These are phyloP conservation scores for Pichia kluyveri DNA, from an alignment of 805 yeast species.

Conservation along the genomic window DNA sequence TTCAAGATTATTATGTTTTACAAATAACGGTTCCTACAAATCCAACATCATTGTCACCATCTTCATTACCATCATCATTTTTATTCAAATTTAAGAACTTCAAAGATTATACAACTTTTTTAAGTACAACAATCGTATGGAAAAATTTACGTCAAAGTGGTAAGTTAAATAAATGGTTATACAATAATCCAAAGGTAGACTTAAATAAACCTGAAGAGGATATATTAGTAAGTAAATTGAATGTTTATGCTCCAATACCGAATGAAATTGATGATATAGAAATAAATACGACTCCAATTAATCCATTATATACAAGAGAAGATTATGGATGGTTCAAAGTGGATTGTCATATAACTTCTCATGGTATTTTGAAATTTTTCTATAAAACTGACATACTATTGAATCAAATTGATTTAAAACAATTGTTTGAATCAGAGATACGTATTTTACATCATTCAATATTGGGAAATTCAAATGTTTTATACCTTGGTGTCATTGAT, in stretches of 20 bases:
- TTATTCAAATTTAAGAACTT: slow-evolving; percentile 25
- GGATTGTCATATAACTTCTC: slow-evolving; percentile 58
- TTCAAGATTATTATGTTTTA: slow-evolving; percentile 26
- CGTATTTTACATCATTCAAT: slow-evolving; percentile 56
- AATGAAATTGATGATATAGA: slow-evolving; percentile 30
- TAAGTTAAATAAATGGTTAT: slow-evolving; percentile 40
- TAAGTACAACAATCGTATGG: slow-evolving; percentile 40
- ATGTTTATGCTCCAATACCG: slow-evolving; percentile 50
- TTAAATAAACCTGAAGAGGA: slow-evolving; percentile 19
- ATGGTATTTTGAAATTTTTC: slow-evolving; percentile 54
- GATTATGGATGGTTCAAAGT: slow-evolving; percentile 61
- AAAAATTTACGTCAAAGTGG: slow-evolving; percentile 39
- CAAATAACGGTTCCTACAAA: slow-evolving; percentile 22
- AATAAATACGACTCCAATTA: slow-evolving; percentile 16
- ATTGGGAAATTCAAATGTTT: slow-evolving; percentile 46
- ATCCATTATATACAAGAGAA: neutral
- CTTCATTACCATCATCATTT: slow-evolving; percentile 22
- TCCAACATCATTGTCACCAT: no score
- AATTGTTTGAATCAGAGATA: slow-evolving; percentile 50
- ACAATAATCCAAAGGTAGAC: slow-evolving; percentile 22
- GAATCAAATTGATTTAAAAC: slow-evolving; percentile 48
- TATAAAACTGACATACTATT: slow-evolving; percentile 52
- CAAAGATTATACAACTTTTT: slow-evolving; percentile 30
- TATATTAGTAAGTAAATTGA: slow-evolving; percentile 54
- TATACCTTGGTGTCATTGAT: slow-evolving; percentile 49